Evolutionary conservation across 352 stramenopile species (phyloP), one percentile per base, ranked within the genome.

Genomic region (Blastocystis sp.): DNA sequence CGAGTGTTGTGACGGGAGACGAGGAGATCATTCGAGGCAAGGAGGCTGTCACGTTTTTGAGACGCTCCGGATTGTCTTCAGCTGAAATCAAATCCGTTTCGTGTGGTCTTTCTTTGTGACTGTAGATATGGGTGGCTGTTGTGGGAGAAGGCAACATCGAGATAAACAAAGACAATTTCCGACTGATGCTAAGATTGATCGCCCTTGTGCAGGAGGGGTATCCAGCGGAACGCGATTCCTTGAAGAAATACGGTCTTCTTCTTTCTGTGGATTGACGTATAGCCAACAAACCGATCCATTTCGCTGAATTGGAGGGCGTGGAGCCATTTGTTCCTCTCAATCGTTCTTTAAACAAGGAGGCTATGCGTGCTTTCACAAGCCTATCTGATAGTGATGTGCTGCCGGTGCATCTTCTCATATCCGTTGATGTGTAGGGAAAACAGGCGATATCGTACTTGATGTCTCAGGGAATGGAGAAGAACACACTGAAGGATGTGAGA

Each of bases 141-240:
- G n/a, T 85, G 24, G n/a, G 50, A 4, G 9, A 29, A 9, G 31
- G 45, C 4, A 24, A 33, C 3, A 21, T 85, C 13, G 13, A 85
- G 70, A 85, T 85, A 0, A 31, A 85, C 33, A 67, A 59, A 21
- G 74, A 85, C 6, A 9, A 50, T 24, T 85, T 85, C 45, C 50
- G 74, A 45, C 24, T 59, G 31, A 51, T 85, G 4, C 16, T 85
- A 12, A 33, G 50, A 55, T 39, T 62, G 24, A 63, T 85, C 51
- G 74, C 74, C 6, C 50, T 85, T 31, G 74, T 67, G 9, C 74
- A 85, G 45, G 41, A 85, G 60, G 74, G 74, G 26, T 85, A 85
- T 26, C 24, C 31, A n/a, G n/a, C 50, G 29, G n/a, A 61, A 35
- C 12, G 24, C 37, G 35, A 24, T 45, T 69, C 61, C 33, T 39